phyloP scores from a whole-genome alignment of 73 alveolate genomes.

The Diophrys sp. region DNA sequence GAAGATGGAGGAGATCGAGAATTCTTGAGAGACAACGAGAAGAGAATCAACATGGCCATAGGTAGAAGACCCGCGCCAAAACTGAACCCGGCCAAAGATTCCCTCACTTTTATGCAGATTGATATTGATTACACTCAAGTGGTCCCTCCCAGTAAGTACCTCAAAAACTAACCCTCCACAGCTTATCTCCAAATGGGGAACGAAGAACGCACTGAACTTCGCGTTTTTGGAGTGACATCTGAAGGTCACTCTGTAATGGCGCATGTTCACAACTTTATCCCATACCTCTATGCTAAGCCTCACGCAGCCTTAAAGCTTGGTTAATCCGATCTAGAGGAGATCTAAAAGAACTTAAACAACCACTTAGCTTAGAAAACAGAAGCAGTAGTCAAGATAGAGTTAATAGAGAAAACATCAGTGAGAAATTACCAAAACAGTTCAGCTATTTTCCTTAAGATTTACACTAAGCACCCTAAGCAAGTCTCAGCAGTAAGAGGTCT shows the following conservation, averaged over 20 bases:
- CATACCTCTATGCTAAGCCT: conserved; percentile 92
- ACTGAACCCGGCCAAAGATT: conserved; percentile 36
- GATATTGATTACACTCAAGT: conserved; percentile 76
- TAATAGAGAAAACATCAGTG: conserved; percentile 43
- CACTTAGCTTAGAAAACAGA: conserved; percentile 20
- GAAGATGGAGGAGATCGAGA: conserved; percentile 27
- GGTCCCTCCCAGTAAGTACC: conserved; percentile 55
- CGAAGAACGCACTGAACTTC: conserved; percentile 66
- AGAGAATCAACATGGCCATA: conserved; percentile 22
- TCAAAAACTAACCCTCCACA: conserved; percentile 8
- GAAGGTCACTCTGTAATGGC: conserved; percentile 94
- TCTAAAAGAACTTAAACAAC: conserved; percentile 14
- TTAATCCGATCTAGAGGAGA: conserved; percentile 27
- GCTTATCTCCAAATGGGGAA: conserved; percentile 25
- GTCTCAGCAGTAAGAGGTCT: conserved; percentile 82
- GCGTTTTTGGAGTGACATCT: conserved; percentile 95
- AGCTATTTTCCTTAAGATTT: conserved; percentile 76
- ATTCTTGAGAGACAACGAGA: conserved; percentile 35
- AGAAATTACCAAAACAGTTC: conserved; percentile 64
- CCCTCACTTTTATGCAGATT: conserved; percentile 74
- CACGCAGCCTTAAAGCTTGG: conserved; percentile 48
- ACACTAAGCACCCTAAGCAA: conserved; percentile 75
- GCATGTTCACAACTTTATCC: conserved; percentile 90
- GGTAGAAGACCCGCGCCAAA: conserved; percentile 35
- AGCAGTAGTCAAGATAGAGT: conserved; percentile 72